These are phyloP conservation scores for Lachnellula cervina DNA, from an alignment of 2,329 filamentous ascomycete species.

Conservation along the genomic window DNA sequence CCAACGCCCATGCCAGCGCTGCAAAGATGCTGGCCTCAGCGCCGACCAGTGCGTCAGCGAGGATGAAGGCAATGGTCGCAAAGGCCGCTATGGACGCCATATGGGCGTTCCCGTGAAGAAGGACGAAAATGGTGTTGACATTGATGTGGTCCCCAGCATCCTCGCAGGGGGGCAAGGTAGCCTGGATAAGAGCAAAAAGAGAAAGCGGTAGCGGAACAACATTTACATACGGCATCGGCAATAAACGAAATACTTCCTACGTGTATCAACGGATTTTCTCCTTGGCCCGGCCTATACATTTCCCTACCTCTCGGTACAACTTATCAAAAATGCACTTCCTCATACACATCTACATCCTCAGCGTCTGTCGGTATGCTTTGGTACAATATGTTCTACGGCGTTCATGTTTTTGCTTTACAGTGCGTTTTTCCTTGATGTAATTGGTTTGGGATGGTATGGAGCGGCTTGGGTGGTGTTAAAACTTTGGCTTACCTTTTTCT, in stretches of 20 bases:
- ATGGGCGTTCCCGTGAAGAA: slow-evolving; percentile 64
- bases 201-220: slow-evolving; percentile 49
- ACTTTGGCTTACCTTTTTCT: slow-evolving; percentile 4
- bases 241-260: slow-evolving; percentile 7
- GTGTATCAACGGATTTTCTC: slow-evolving; percentile 16
- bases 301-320: slow-evolving; percentile 17
- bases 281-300: slow-evolving; percentile 14
- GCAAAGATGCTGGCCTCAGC: slow-evolving; percentile 91
- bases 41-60: slow-evolving; percentile 94
- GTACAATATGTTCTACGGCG: slow-evolving; percentile 4
- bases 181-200: slow-evolving; percentile 62
- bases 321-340: slow-evolving; percentile 12
- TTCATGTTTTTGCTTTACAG: background rate
- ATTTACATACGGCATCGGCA: background rate
- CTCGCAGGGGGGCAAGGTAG: slow-evolving; percentile 30
- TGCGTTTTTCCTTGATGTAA: slow-evolving; percentile 7
- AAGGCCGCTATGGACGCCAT: slow-evolving; percentile 78
- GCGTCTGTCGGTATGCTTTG: background rate
- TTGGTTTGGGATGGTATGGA: slow-evolving; percentile 4
- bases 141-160: slow-evolving; percentile 27
- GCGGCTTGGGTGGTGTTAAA: slow-evolving; percentile 6
- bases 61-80: slow-evolving; percentile 94
- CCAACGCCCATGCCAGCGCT: slow-evolving; percentile 89
- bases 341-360: slow-evolving; percentile 2
- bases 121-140: slow-evolving; percentile 42